Evolutionary conservation across 2,329 filamentous ascomycete species (phyloP).

Genomic region (Alternaria longipes): DNA sequence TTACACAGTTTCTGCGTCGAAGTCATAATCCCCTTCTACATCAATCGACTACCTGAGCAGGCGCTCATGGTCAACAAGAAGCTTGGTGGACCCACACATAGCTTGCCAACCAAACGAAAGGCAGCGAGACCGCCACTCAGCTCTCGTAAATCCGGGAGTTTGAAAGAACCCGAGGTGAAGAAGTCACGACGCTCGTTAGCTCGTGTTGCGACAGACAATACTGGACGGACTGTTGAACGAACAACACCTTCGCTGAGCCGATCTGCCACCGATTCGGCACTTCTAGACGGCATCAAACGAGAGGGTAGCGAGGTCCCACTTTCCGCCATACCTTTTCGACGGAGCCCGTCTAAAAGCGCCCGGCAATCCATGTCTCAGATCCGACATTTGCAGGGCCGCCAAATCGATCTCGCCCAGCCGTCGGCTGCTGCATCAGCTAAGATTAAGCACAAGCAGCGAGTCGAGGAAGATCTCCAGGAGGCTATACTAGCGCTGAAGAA

Average conservation of each 20-base stretch:
- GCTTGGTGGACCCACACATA: slow-evolving; percentile 74
- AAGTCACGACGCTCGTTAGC: slow-evolving; percentile 64
- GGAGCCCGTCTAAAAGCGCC: slow-evolving; percentile 54
- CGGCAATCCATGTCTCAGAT: slow-evolving; percentile 53
- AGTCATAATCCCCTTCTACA: slow-evolving; percentile 84
- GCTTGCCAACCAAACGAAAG: slow-evolving; percentile 64
- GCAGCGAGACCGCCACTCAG: slow-evolving; percentile 50
- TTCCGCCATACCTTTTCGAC: slow-evolving; percentile 59
- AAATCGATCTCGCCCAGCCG: slow-evolving; percentile 65
- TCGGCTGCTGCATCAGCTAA: slow-evolving; percentile 65
- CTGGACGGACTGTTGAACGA: slow-evolving; percentile 61
- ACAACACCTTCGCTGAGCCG: slow-evolving; percentile 71
- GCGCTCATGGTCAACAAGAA: slow-evolving; percentile 78
- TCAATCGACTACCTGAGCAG: slow-evolving; percentile 75
- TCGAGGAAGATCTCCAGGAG: slow-evolving; percentile 75
- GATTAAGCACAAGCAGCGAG: slow-evolving; percentile 70
- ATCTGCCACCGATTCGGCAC: slow-evolving; percentile 70
- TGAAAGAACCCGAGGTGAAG: slow-evolving; percentile 51
- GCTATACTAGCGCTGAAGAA: slow-evolving; percentile 78
- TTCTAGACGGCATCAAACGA: slow-evolving; percentile 70
- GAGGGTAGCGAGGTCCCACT: slow-evolving; percentile 71
- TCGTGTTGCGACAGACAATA: slow-evolving; percentile 67
- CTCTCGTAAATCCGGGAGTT: slow-evolving; percentile 52
- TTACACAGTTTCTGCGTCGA: slow-evolving; percentile 81
- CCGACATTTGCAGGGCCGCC: slow-evolving; percentile 59